A percentile compares a stretch with the other conserved stretches of the same genome.
phyloP scores from a whole-genome alignment of 2,329 filamentous ascomycete genomes.

The Trichoderma atrobrunneum region DNA sequence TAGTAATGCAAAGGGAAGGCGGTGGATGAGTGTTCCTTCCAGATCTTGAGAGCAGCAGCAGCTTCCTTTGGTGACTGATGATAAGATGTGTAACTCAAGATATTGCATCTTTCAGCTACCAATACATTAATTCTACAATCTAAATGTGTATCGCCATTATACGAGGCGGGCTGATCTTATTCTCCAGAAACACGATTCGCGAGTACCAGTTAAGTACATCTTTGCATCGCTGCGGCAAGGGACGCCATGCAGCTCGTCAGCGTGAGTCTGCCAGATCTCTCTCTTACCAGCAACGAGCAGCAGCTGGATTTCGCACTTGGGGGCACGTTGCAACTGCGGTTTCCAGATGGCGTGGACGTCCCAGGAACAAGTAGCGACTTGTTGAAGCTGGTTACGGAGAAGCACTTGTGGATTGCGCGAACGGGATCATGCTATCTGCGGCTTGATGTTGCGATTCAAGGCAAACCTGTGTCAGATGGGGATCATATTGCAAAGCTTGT shows the following conservation, averaged over 20 bases:
- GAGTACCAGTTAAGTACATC: neutral
- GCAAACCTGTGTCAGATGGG: constrained; percentile 20
- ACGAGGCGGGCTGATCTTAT: neutral
- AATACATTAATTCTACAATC: neutral
- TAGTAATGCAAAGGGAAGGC: constrained; percentile 12
- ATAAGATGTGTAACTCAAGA: neutral
- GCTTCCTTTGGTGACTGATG: neutral
- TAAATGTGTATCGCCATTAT: neutral
- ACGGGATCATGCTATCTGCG: constrained; percentile 31
- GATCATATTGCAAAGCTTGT: constrained; percentile 20
- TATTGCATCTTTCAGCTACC: neutral
- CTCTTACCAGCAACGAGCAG: constrained; percentile 23
- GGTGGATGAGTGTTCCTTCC: neutral
- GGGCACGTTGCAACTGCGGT: constrained; percentile 28
- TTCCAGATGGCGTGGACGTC: constrained; percentile 21
- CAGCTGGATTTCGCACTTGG: constrained; percentile 27
- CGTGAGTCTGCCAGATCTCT: constrained; percentile 29
- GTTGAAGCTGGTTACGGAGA: constrained; percentile 21
- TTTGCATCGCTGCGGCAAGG: neutral
- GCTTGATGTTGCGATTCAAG: constrained; percentile 27
- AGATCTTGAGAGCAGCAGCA: neutral
- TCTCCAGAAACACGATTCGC: neutral
- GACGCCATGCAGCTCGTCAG: constrained; percentile 17
- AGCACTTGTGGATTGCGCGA: constrained; percentile 36
- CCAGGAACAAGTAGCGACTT: constrained; percentile 28